Evolutionary conservation across 768 basidiomycete genomes (phyloP).

Genomic region (Amanita polypyramis): DNA sequence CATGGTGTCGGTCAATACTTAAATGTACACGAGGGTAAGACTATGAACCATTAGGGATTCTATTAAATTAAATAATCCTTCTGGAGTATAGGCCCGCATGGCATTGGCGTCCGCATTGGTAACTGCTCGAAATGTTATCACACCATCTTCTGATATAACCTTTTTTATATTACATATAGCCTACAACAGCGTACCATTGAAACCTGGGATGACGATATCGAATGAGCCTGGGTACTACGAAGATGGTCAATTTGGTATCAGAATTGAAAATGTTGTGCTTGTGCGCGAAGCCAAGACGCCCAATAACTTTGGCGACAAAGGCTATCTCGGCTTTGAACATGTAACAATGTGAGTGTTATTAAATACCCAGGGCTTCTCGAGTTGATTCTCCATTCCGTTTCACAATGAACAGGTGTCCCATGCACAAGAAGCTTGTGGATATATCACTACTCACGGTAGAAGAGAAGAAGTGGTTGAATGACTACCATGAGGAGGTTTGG

Average conservation of each 20-base stretch:
- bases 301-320: conserved; percentile 75
- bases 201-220: conserved; percentile 83
- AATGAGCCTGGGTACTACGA: conserved; percentile 94
- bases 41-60: neutral
- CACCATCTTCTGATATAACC: neutral
- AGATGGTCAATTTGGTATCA: conserved; percentile 85
- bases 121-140: neutral
- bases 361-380: neutral
- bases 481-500: conserved; percentile 69
- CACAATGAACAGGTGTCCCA: conserved; percentile 53
- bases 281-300: conserved; percentile 62
- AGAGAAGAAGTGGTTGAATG: conserved; percentile 76
- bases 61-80: no score
- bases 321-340: conserved; percentile 76
- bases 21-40: conserved; percentile 81
- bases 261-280: conserved; percentile 85
- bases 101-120: conserved; percentile 50
- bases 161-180: conserved; percentile 24
- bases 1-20: conserved; percentile 93
- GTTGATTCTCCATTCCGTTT: neutral
- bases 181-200: conserved; percentile 62
- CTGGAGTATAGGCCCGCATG: conserved; percentile 37
- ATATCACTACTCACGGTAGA: conserved; percentile 41
- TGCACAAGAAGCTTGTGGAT: conserved; percentile 79
- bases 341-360: conserved; percentile 67